Conservation (phyloP, 257 asterid genomes). For the Ligustrum vulgare region DNA sequence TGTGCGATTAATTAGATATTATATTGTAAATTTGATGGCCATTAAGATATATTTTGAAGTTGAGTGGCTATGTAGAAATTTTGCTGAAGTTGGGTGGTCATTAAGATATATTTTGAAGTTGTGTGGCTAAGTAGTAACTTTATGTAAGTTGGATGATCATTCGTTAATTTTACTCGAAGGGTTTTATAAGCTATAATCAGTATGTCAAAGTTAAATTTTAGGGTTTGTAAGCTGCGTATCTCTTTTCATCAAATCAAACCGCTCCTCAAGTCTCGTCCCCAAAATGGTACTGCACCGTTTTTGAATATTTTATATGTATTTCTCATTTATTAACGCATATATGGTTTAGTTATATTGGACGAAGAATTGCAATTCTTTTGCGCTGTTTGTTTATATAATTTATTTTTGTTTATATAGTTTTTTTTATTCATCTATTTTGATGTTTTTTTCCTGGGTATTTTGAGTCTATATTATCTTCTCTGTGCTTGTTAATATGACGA, state of each 20-base stretch:
- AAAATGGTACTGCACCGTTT: conserved; percentile 22
- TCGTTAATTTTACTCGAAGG: no score
- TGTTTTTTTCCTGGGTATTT: background rate
- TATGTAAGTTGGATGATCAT: no score
- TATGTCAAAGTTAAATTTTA: background rate
- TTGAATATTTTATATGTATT: background rate
- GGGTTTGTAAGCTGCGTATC: conserved; percentile 17
- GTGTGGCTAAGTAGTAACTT: no score
- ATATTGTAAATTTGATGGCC: no score
- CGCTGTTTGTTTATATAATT: background rate
- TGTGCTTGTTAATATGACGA: background rate
- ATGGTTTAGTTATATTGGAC: background rate
- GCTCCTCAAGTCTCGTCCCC: conserved; percentile 1
- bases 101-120: no score
- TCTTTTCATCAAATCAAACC: conserved; percentile 3
- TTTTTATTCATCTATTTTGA: background rate
- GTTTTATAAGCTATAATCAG: background rate
- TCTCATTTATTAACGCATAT: background rate
- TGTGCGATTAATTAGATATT: no score
- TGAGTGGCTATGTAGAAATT: no score
- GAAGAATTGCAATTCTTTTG: background rate
- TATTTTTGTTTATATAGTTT: background rate
- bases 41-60: no score
- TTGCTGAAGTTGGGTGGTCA: no score
- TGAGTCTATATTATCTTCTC: background rate